phyloP scores from a whole-genome alignment of 305 asterid species.

The Fraxinus floribunda region DNA sequence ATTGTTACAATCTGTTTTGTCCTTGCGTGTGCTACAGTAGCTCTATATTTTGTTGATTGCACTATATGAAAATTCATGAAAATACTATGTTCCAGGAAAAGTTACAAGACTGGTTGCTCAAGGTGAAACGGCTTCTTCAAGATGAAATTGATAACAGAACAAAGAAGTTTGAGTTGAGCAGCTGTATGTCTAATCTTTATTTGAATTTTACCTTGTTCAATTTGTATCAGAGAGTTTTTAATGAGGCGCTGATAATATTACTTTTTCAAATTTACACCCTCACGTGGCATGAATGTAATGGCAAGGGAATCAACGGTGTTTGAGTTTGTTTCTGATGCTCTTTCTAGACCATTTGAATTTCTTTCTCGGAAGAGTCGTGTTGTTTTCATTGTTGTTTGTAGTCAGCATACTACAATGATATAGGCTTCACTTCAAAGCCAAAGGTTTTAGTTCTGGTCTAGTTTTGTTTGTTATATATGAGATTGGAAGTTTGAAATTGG shows the following conservation, averaged over 20 bases:
- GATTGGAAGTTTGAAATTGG: neutral
- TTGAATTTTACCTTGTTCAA: conserved; percentile 3
- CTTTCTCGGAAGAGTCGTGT: neutral
- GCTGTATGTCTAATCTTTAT: conserved; percentile 48
- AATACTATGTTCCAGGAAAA: conserved; percentile 61
- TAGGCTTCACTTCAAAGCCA: neutral
- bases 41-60: neutral
- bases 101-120: conserved; percentile 76
- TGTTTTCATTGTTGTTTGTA: neutral
- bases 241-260: neutral
- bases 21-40: conserved; percentile 1
- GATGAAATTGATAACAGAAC: conserved; percentile 46
- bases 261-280: neutral
- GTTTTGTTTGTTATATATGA: conserved; percentile 3
- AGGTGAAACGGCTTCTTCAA: conserved; percentile 58
- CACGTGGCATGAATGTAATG: neutral
- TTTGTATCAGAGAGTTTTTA: neutral
- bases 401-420: neutral
- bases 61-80: neutral
- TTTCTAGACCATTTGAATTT: conserved; percentile 1
- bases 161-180: conserved; percentile 56
- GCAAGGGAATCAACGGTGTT: neutral
- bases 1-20: conserved; percentile 7
- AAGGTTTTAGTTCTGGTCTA: neutral
- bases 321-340: neutral